phyloP scores from a whole-genome alignment of 495 filamentous ascomycete genomes.

The Tuber microsphaerosporum region DNA sequence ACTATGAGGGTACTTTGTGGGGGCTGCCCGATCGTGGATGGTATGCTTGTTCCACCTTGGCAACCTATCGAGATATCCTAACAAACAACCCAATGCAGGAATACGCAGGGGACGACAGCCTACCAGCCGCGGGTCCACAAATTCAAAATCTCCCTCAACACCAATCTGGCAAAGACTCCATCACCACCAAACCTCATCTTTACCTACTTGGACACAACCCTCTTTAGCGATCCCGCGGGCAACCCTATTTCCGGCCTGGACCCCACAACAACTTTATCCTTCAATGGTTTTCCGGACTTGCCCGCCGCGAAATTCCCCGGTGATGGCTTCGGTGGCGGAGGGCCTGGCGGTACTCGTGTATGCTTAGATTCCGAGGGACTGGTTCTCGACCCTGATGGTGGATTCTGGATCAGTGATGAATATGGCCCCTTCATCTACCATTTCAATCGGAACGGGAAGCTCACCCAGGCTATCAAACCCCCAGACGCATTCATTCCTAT shows the following conservation, averaged over 20 bases:
- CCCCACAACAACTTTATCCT: constrained; percentile 52
- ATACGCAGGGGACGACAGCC: constrained; percentile 69
- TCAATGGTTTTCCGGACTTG: constrained; percentile 57
- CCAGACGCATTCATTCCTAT: constrained; percentile 61
- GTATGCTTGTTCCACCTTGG: constrained; percentile 39
- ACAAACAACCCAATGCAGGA: constrained; percentile 43
- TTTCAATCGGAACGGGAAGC: constrained; percentile 54
- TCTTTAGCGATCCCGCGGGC: constrained; percentile 60
- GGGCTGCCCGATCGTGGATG: constrained; percentile 68
- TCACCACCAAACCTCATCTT: constrained; percentile 60
- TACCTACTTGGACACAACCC: constrained; percentile 60
- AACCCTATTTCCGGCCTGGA: constrained; percentile 67
- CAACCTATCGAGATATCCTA: neutral
- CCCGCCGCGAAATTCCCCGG: constrained; percentile 62
- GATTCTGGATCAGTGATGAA: constrained; percentile 73
- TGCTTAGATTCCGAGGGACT: constrained; percentile 65
- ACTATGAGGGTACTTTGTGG: constrained; percentile 60
- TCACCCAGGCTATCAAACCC: constrained; percentile 61
- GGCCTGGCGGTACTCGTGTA: constrained; percentile 56
- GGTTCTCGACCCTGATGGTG: constrained; percentile 56
- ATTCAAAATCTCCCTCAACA: constrained; percentile 55
- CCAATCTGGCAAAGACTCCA: constrained; percentile 52
- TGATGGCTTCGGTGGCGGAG: constrained; percentile 63
- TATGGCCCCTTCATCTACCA: constrained; percentile 71
- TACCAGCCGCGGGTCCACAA: constrained; percentile 69